Evolutionary conservation across 2,329 filamentous ascomycete genomes (phyloP), one percentile per base, ranked within the genome.

Genomic region (Trichoderma sp.): DNA sequence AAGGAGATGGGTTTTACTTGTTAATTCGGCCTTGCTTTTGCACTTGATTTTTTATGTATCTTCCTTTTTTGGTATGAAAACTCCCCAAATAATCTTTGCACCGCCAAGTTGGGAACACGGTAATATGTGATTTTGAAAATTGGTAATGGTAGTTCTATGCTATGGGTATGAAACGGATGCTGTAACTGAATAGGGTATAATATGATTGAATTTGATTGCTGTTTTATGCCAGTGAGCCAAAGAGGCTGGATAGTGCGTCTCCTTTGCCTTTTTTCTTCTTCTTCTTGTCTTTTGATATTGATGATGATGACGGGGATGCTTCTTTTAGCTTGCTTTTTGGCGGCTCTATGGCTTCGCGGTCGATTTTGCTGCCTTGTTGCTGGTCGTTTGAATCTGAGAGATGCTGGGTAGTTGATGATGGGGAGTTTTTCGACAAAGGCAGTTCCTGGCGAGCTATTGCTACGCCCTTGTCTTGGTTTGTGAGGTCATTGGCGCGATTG

Each of bases 181-280:
- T 19, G 29, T 55, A 56, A 49, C 24, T 16, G n/a, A 27, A 66
- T 13, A 33, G 52, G 53, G 40, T 53, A 64, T 24, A 33, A 56
- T 47, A 37, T 27, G 27, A 3, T 7, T 49, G 24, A 65, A 49
- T 31, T 2, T 6, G 10, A 47, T 27, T 47, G 11, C 33, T 61
- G n/a, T 24, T 33, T 56, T 43, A 68, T 10, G 58, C 21, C 16
- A 92, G 78, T 11, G 86, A 86, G 64, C 84, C 85, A 75, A 96
- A 96, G 29, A 95, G 79, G 75, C 89, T 89, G 71, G 94, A 92
- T 68, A 95, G 91, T 53, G 87, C 90, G 76, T 94, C 88, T 6
- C 83, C 82, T 47, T 82, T 86, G 72, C 82, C 86, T 68, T 84
- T 85, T 74, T 84, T 88, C 78, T 86, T 89, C 76, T 84, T 87